phyloP scores from a whole-genome alignment of 2,329 filamentous ascomycete genomes.

The Alternaria triticina region DNA sequence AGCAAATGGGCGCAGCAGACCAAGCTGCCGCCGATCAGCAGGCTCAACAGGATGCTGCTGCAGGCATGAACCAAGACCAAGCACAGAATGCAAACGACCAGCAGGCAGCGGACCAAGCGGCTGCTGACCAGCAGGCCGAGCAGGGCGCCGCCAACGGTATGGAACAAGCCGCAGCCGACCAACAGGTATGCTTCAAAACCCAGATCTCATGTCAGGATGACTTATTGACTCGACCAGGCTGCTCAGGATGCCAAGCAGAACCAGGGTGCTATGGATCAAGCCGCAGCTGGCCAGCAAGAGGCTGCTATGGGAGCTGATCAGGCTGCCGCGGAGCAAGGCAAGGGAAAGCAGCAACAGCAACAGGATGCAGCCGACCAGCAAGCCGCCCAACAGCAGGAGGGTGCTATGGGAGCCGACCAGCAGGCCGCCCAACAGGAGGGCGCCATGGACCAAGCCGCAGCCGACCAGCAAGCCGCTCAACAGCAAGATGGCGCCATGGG shows the following conservation, averaged over 20 bases:
- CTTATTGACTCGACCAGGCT: neutral
- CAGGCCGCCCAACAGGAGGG: conserved; percentile 1
- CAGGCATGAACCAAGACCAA: neutral
- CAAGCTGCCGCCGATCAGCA: conserved; percentile 8
- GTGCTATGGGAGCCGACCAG: neutral
- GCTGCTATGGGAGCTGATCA: neutral
- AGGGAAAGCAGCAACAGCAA: neutral
- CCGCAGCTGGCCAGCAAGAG: conserved; percentile 2
- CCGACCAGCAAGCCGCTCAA: conserved; percentile 3
- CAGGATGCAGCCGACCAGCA: conserved; percentile 4
- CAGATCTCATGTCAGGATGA: neutral
- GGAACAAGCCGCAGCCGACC: conserved; percentile 3
- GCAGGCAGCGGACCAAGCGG: neutral
- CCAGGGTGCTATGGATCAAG: neutral
- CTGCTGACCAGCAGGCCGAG: neutral
- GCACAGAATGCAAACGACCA: neutral
- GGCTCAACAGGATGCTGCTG: neutral
- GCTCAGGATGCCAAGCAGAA: neutral
- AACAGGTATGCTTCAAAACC: neutral
- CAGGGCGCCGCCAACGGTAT: neutral
- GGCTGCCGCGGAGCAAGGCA: conserved; percentile 7
- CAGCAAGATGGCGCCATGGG: neutral
- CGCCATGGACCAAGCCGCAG: conserved; percentile 2
- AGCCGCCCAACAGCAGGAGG: neutral
- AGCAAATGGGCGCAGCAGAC: neutral